Base-by-base conservation (phyloP, 169 alveolate genomes). In the Cytauxzoon felis region DNA sequence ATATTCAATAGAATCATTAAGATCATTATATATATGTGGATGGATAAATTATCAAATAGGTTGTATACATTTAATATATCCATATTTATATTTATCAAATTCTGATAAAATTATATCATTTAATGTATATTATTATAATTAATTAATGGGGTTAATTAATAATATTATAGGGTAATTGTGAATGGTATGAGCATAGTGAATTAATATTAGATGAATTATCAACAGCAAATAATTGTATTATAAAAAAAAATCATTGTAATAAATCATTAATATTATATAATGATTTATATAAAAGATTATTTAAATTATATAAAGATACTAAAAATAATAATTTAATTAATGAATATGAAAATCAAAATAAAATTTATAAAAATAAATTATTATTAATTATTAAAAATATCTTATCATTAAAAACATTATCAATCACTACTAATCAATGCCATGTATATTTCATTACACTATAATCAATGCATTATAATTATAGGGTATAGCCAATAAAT, bases 1-100 rank as follows among this genome's bases (percentile, higher is more conserved):
- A 26, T 21, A 52, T 4, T 73, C 84, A 0, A 53, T 64, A 40
- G 84, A 73, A 34, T 73, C 67, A 29, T 41, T 73, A 24, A 53
- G 78, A 8, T 41, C 65, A n/a, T 24, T 73, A 8, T 73, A 73
- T 43, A 62, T 73, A 5, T 63, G 75, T 3, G 78, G 80, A 9
- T 73, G 84, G 84, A 11, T 68, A 1, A 63, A 73, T 47, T 71
- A 65, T 3, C 84, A 73, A 40, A 58, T 73, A n/a, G 84, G 84
- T 6, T 48, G 78, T 32, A 56, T 52, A 7, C 84, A 73, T 41
- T 30, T 73, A 30, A 38, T 73, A 11, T 71, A 73, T 30, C 84
- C 84, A 9, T 30, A 59, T 38, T 50, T 63, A 1, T 73, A 53
- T 49, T 54, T 73, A 19, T 62, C 57, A 13, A 73, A 40, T 23